These are phyloP conservation scores for Pleurotus ostreatus DNA, from an alignment of 768 basidiomycete species.

Conservation along the genomic window DNA sequence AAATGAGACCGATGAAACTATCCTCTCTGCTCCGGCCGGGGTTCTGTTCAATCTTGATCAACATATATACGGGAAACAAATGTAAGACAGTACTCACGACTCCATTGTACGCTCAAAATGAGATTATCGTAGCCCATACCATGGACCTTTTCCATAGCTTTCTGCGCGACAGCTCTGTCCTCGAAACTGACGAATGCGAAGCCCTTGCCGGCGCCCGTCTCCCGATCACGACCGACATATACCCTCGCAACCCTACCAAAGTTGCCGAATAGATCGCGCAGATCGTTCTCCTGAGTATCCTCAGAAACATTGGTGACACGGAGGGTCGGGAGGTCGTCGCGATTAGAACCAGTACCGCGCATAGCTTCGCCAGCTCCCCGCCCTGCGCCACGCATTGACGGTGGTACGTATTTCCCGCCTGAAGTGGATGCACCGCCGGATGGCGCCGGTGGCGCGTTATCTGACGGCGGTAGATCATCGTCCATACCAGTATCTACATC, in stretches of 20 bases:
- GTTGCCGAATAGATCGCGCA: slow-evolving; percentile 83
- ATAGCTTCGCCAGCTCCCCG: slow-evolving; percentile 76
- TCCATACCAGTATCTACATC: background rate
- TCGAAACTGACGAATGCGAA: slow-evolving; percentile 98
- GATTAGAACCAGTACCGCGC: slow-evolving; percentile 48
- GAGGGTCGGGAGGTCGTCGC: slow-evolving; percentile 94
- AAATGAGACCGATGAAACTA: background rate
- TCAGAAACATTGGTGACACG: slow-evolving; percentile 96
- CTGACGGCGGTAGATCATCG: slow-evolving; percentile 31
- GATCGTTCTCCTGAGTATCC: slow-evolving; percentile 91
- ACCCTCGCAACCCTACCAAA: slow-evolving; percentile 88
- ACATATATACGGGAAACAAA: slow-evolving; percentile 2
- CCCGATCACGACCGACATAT: slow-evolving; percentile 91
- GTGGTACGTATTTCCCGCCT: slow-evolving; percentile 88
- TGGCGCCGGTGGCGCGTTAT: slow-evolving; percentile 13
- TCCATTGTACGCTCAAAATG: slow-evolving; percentile 67
- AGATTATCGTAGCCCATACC: slow-evolving; percentile 92
- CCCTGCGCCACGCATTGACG: slow-evolving; percentile 78
- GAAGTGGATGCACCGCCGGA: slow-evolving; percentile 20
- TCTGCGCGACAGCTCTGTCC: slow-evolving; percentile 70
- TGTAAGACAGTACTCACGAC: slow-evolving; percentile 38
- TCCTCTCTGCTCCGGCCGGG: slow-evolving; percentile 34
- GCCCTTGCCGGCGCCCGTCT: slow-evolving; percentile 93
- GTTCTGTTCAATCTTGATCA: slow-evolving; percentile 24
- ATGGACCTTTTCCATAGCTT: slow-evolving; percentile 88